Base-by-base conservation (phyloP, 148 eudicot genomes). In the Heliosperma pusillum region DNA sequence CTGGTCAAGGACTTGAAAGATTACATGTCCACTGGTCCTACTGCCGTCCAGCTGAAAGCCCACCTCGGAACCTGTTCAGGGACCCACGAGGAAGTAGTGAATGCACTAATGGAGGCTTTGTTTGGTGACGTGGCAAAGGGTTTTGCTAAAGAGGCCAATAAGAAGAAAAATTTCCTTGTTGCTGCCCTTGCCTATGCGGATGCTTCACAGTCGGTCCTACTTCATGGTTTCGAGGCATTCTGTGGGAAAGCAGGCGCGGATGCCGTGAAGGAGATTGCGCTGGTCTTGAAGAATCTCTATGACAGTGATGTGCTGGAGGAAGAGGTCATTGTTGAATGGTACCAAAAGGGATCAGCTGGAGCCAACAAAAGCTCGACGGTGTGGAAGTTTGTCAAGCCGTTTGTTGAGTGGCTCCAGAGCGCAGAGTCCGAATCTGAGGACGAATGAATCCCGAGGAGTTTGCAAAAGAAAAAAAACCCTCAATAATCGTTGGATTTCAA, bases 331-430 rank as follows among this genome's bases (percentile, higher is more conserved):
- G 78, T 85, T 7, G 82, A 82, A 76, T 90, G 96, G 96, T 90
- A 81, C 26, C 66, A 85, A 70, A 81, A 86, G 81, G 96, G 97
- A 11, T 56, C 78, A 40, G 60, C 33, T 0, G 92, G 95, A 53
- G 61, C 53, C 22, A 83, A 90, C 76, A 81, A 88, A 69, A 62
- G 73, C 70, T 77, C 87, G 0, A 33, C 81, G 1, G 27, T 92
- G 30, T 92, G 97, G 97, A 92, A 88, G 88, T 77, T 87, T 74
- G 90, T 84, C 15, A 87, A 81, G 68, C 95, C 97, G 19, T 87
- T 92, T 45, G 89, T 92, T 0, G 97, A 90, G 78, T 92, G 97
- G 97, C 93, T 92, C 58, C 97, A 90, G 88, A 90, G 88, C 29
- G 97, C 97, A 0, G 93, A 92, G 82, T 92, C 97, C 0, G 96